Base-by-base conservation (phyloP, 257 asterid species). In the Parsonsia alboflavescens region DNA sequence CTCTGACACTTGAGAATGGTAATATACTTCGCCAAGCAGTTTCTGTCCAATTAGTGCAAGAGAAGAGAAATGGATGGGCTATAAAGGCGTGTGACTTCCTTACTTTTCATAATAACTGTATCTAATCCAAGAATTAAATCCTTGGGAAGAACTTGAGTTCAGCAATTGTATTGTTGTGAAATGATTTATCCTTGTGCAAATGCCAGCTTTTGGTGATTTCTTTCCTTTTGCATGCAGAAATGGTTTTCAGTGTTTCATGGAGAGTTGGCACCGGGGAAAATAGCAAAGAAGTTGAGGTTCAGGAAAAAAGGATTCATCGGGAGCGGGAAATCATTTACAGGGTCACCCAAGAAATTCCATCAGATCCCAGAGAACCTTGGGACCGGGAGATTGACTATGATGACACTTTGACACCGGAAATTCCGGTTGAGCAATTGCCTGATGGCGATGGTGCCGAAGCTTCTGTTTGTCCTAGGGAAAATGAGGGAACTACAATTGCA, bases 341-440 rank as follows among this genome's bases (percentile, higher is more conserved):
- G 82, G 65, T 87, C 68, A 21, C 58, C 68, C 96, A 79, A 61
- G 98, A 95, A 76, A 88, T 95, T 71, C 98, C 98, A 1, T 76
- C 83, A 11, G 65, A 95, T 78, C 98, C 99, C 21, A 84, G 87
- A 73, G 98, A 89, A 79, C 99, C 99, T 10, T 95, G 99, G 99
- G 99, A 95, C 85, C 88, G 79, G 28, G 99, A 95, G 83, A 93
- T 92, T 88, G 98, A 91, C 81, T 85, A 86, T 45, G 99, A 95
- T 30, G 99, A 95, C 78, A 76, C 96, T 19, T 75, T 95, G 77
- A 95, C 97, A 62, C 87, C 90, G 0, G 83, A 85, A 82, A 86
- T 95, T 77, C 98, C 97, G 4, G 79, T 78, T 21, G 96, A 88
- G 72, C 99, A 89, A 80, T 85, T 88, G 73, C 98, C 98, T 0